Base-by-base conservation (phyloP, 202 grass and related monocot genomes). In the Schoenoplectus triqueter region DNA sequence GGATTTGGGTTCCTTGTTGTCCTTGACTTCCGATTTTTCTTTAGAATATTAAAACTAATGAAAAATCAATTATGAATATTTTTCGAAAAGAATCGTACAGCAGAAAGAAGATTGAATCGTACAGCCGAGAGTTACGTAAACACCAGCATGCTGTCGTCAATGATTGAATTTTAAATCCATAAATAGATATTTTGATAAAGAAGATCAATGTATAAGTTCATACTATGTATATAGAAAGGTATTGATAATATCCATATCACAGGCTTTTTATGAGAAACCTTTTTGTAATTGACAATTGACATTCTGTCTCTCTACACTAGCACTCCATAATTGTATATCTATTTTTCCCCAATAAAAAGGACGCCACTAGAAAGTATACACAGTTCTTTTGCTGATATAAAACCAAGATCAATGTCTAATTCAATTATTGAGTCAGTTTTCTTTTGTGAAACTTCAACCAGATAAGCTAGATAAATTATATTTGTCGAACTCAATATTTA, bases 321-420 rank as follows among this genome's bases (percentile, higher is more conserved):
- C 45, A 45, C 55, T 78, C 55, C 72, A 55, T 75, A 78, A 78
- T 60, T 78, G 52, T 13, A 59, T 59, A 40, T 59, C 51, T 78
- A 59, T 14, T 76, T 40, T 75, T 55, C 17, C 17, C 2, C 1
- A 14, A 57, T 31, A 50, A 70, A 21, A 59, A 78, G 57, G 15
- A 78, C 4, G 13, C 5, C 44, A 57, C 11, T 4, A 41, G 21
- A 60, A 61, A 31, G 6, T 42, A 39, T 42, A 77, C 51, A 77
- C 51, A 51, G 50, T 11, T 41, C 1, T 77, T 76, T 76, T 15
- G 73, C 50, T 4, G 51, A 77, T 50, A 75, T 75, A 39, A 40
- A 10, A 57, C 51, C 51, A 76, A 75, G 73, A 57, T 77, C 51
- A 54, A 39, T 8, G 56, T 14, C 15, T 57, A 0, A 77, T 40